Evolutionary conservation across 805 yeast species (phyloP).

Genomic region (Cyberlindnera meyerae): DNA sequence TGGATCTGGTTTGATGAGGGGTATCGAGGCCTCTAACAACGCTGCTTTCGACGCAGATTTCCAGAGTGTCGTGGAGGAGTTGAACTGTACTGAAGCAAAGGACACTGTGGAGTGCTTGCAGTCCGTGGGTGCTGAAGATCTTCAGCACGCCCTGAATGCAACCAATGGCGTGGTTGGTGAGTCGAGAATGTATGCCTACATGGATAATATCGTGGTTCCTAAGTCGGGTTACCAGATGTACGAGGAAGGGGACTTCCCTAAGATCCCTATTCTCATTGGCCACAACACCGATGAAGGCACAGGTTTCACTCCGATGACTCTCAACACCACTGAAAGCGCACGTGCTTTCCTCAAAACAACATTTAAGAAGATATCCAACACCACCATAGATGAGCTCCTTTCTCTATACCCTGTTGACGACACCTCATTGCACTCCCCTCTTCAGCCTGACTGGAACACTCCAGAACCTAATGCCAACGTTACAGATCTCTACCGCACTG

Average conservation of each 20-base stretch:
- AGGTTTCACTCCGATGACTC: no score
- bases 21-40: conserved; percentile 3
- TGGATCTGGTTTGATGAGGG: conserved; percentile 10
- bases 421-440: no score
- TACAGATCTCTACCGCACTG: conserved; percentile 1
- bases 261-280: conserved; percentile 22
- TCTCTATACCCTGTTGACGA: no score
- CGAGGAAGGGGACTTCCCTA: conserved; percentile 12
- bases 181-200: conserved; percentile 5
- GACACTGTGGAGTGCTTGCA: conserved; percentile 14
- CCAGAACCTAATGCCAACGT: no score
- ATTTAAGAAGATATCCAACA: no score
- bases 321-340: conserved; percentile 1
- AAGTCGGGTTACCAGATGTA: conserved; percentile 10
- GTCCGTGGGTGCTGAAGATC: conserved; percentile 5
- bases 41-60: conserved; percentile 4
- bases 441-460: no score
- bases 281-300: conserved; percentile 22
- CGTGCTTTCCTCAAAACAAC: conserved; percentile 5
- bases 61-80: conserved; percentile 7
- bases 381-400: no score
- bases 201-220: conserved; percentile 17
- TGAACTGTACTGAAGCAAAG: conserved; percentile 11
- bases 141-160: conserved; percentile 9
- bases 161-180: conserved; percentile 11